Percentiles rank a stretch among this genome's conserved stretches.
phyloP scores from a whole-genome alignment of 2,329 filamentous ascomycete genomes.

The Aureobasidium sp. region DNA sequence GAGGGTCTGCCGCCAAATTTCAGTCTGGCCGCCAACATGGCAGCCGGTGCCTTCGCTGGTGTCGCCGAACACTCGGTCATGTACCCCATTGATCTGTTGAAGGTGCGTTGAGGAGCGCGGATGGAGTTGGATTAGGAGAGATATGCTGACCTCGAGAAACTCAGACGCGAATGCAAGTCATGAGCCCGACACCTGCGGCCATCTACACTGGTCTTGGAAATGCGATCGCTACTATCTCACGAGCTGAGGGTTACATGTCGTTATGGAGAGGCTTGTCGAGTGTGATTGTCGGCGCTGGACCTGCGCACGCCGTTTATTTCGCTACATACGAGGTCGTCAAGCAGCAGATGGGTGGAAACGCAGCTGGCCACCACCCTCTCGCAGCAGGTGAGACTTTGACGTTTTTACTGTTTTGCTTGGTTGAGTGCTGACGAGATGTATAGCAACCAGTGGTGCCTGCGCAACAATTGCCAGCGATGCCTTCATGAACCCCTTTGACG shows the following conservation, averaged over 20 bases:
- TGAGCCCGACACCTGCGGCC: constrained; percentile 71
- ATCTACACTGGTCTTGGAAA: constrained; percentile 87
- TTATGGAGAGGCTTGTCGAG: constrained; percentile 96
- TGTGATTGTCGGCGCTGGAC: constrained; percentile 89
- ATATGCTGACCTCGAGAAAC: neutral
- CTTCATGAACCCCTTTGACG: constrained; percentile 98
- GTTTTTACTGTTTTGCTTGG: neutral
- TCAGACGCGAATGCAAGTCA: constrained; percentile 95
- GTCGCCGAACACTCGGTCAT: constrained; percentile 98
- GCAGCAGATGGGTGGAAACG: constrained; percentile 89
- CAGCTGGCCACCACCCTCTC: constrained; percentile 80
- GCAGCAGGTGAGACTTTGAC: constrained; percentile 62
- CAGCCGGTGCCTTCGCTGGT: constrained; percentile 90
- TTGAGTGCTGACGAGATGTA: constrained; percentile 8
- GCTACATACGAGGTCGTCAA: constrained; percentile 97
- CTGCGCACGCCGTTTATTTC: constrained; percentile 96
- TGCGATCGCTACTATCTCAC: constrained; percentile 85
- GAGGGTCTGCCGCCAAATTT: constrained; percentile 92
- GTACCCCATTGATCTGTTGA: constrained; percentile 97
- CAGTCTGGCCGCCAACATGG: constrained; percentile 89
- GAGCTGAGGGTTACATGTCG: constrained; percentile 79
- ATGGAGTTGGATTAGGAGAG: neutral
- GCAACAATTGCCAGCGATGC: constrained; percentile 97
- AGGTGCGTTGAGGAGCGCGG: constrained; percentile 52
- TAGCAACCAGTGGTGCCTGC: constrained; percentile 85